phyloP scores from a whole-genome alignment of 2,329 filamentous ascomycete species.

The Arachnopeziza araneosa region DNA sequence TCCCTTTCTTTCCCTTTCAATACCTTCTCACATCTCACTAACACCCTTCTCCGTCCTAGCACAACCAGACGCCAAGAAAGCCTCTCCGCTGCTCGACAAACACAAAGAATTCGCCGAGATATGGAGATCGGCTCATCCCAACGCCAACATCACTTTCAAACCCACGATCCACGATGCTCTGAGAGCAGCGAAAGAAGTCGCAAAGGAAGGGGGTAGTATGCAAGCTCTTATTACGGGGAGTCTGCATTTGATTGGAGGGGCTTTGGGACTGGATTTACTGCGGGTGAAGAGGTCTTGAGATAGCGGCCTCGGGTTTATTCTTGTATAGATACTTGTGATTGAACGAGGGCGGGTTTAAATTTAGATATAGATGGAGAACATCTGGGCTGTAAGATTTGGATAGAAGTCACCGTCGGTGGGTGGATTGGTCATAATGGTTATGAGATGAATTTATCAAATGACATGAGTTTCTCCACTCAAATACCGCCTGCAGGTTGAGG shows the following conservation, averaged over 20 bases:
- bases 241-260: constrained; percentile 53
- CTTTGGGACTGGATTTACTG: background rate
- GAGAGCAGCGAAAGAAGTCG: constrained; percentile 36
- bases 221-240: constrained; percentile 49
- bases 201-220: constrained; percentile 18
- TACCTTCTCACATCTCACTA: background rate
- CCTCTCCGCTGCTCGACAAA: background rate
- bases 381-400: too few species aligned
- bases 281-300: too few species aligned
- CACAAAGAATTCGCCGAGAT: constrained; percentile 1
- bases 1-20: background rate
- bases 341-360: too few species aligned
- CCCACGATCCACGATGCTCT: constrained; percentile 51
- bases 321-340: too few species aligned
- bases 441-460: too few species aligned
- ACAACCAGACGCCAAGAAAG: constrained; percentile 6
- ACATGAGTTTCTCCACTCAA: too few species aligned
- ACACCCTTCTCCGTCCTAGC: background rate
- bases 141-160: constrained; percentile 31
- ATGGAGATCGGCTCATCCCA: constrained; percentile 5
- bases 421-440: too few species aligned
- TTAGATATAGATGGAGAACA: too few species aligned
- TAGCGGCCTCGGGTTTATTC: too few species aligned
- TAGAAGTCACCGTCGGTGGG: too few species aligned
- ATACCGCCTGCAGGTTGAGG: too few species aligned